Evolutionary conservation across 257 asterid genomes (phyloP), one percentile per base, ranked within the genome.

Genomic region (Ligustrum vulgare): DNA sequence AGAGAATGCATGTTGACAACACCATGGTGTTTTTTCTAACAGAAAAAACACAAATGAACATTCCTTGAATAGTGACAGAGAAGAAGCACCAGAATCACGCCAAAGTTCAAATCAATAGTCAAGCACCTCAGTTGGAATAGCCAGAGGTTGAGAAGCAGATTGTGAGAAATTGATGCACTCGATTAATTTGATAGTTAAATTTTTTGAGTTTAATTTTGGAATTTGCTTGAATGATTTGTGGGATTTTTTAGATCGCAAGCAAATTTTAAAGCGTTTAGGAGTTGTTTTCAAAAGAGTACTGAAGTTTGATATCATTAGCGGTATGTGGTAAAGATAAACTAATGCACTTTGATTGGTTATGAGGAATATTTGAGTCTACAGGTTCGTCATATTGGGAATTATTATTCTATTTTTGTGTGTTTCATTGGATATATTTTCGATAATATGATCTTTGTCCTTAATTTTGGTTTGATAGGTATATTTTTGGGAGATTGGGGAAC

Each of bases 401-500:
- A 3, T 62, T 13, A 20, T 68, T 74, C 51, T 25, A 23, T 43
- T 25, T 73, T 54, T 51, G 16, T 56, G n/a, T 18, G 45, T 76
- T 54, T 56, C 34, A 4, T 45, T 70, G 43, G 72, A 8, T 13
- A 5, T n/a, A 58, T 8, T 49, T 41, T 12, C 18, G 49, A 70
- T 71, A 31, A 39, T 2, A 25, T 16, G 5, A 13, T 62, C 62
- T 60, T 36, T 49, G 62, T 73, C 34, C 80, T 47, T 64, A 2
- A 63, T 62, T 70, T 72, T 63, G 58, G 72, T 73, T 74, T 51
- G 43, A 49, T 82, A 83, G 86, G 86, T 79, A 6, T 58, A 64
- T 71, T 75, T 74, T n/a, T 33, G 69, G 71, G 73, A 79, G 87
- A 80, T 69, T 79, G 71, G 82, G 72, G 82, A 81, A 81, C 81